A percentile compares a stretch with the other conserved stretches of the same genome.
Conservation (phyloP, 2,329 filamentous ascomycete genomes). For the Tolypocladium ovalisporum region DNA sequence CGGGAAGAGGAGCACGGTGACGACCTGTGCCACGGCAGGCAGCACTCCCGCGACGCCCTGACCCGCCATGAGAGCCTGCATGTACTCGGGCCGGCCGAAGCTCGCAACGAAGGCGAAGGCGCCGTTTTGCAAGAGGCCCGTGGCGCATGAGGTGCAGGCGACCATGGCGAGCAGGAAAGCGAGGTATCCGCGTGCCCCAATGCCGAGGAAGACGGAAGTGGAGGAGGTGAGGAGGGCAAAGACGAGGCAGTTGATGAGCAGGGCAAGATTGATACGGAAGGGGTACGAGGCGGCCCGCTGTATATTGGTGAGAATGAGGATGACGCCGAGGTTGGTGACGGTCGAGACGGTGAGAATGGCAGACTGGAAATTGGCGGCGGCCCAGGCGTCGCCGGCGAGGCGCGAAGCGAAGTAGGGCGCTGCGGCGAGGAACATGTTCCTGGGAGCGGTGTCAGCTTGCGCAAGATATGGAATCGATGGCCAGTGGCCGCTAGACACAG, state of each 20-base stretch:
- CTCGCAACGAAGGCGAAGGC: constrained; percentile 83
- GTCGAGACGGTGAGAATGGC: constrained; percentile 82
- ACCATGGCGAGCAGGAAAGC: constrained; percentile 76
- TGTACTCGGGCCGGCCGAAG: constrained; percentile 80
- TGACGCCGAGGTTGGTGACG: constrained; percentile 65
- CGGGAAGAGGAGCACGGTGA: constrained; percentile 58
- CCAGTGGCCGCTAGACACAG: neutral
- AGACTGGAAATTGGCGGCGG: constrained; percentile 76
- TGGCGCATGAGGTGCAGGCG: constrained; percentile 64
- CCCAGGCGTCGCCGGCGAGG: constrained; percentile 60
- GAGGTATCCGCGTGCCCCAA: constrained; percentile 59
- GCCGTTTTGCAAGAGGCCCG: constrained; percentile 85
- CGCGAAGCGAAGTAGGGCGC: constrained; percentile 85
- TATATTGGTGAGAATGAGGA: constrained; percentile 67
- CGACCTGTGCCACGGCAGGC: constrained; percentile 76
- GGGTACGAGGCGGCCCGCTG: constrained; percentile 82
- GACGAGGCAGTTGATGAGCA: constrained; percentile 64
- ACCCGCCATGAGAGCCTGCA: constrained; percentile 90
- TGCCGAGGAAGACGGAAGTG: constrained; percentile 55
- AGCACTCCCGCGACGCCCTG: constrained; percentile 88
- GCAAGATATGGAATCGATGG: neutral
- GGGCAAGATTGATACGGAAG: constrained; percentile 66
- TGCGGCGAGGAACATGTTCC: constrained; percentile 98
- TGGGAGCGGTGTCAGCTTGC: constrained; percentile 19
- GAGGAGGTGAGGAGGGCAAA: constrained; percentile 74